phyloP scores from a whole-genome alignment of 2,329 filamentous ascomycete genomes.

The Aureobasidium namibiae region DNA sequence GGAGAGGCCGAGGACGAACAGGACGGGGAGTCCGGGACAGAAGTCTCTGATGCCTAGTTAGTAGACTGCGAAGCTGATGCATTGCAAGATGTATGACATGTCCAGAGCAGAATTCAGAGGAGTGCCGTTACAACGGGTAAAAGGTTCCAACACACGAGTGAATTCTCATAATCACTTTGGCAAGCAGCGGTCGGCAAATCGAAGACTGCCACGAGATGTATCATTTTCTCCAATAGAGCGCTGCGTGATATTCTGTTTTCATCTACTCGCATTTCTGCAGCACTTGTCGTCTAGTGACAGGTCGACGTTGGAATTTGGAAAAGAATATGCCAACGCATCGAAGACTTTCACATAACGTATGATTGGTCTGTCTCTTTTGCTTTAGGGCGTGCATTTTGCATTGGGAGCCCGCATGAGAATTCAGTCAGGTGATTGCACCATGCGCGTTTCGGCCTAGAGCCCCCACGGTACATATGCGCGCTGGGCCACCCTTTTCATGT shows the following conservation, averaged over 20 bases:
- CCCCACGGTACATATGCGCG: neutral
- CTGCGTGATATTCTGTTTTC: constrained; percentile 3
- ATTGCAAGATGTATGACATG: neutral
- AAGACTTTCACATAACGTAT: constrained; percentile 4
- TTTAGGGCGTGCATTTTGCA: constrained; percentile 6
- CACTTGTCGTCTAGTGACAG: constrained; percentile 8
- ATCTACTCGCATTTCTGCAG: constrained; percentile 2
- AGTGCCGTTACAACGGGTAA: constrained; percentile 1
- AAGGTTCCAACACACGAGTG: neutral
- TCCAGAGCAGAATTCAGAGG: neutral
- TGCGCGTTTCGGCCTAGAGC: constrained; percentile 6
- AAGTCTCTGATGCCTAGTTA: neutral
- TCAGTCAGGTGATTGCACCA: constrained; percentile 11
- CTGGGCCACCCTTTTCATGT: neutral
- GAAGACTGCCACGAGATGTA: constrained; percentile 1
- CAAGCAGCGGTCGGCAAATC: neutral
- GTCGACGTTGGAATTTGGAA: neutral
- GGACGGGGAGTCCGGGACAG: constrained; percentile 17
- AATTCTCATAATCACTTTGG: neutral
- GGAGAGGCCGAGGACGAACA: constrained; percentile 21
- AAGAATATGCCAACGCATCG: constrained; percentile 12
- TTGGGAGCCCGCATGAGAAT: constrained; percentile 5
- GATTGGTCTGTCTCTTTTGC: neutral
- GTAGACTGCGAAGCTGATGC: neutral
- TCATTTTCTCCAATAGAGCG: neutral